Evolutionary conservation across 1,139 yeast genomes (phyloP).

Genomic region (Scheffersomyces quercinus): DNA sequence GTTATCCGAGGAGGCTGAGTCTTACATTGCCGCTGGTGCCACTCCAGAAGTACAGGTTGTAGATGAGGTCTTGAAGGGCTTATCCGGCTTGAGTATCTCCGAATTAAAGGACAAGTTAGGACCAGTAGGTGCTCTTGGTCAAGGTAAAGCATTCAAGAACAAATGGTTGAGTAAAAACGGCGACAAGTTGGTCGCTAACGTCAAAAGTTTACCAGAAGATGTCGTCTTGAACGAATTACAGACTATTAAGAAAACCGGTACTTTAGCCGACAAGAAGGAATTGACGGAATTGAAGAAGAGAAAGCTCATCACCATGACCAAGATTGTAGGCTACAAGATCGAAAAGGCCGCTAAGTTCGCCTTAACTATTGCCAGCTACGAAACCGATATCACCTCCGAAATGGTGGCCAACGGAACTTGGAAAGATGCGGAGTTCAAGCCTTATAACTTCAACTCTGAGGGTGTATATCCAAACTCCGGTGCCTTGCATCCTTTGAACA

Average conservation of each 20-base stretch:
- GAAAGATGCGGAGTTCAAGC: constrained; percentile 85
- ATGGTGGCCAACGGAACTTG: constrained; percentile 83
- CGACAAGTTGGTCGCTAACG: constrained; percentile 68
- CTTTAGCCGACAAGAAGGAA: constrained; percentile 61
- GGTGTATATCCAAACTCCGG: constrained; percentile 87
- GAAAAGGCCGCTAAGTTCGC: constrained; percentile 84
- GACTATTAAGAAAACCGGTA: constrained; percentile 59
- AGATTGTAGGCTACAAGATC: constrained; percentile 73
- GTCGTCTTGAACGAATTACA: constrained; percentile 65
- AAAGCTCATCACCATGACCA: constrained; percentile 73
- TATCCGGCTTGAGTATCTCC: constrained; percentile 79
- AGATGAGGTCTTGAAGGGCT: constrained; percentile 68
- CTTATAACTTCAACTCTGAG: constrained; percentile 94
- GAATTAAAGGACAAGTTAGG: constrained; percentile 83
- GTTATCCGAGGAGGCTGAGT: constrained; percentile 80
- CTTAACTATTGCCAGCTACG: constrained; percentile 73
- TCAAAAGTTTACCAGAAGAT: constrained; percentile 57
- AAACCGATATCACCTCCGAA: constrained; percentile 92
- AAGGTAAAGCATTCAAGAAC: constrained; percentile 97
- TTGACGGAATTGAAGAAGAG: constrained; percentile 89
- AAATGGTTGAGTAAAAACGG: constrained; percentile 94
- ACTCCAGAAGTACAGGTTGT: constrained; percentile 88
- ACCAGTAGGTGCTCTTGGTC: constrained; percentile 84
- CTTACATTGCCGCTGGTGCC: constrained; percentile 67
- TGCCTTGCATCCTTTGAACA: constrained; percentile 93